phyloP scores from a whole-genome alignment of 2,329 filamentous ascomycete genomes.

The Claviceps quebecensis region DNA sequence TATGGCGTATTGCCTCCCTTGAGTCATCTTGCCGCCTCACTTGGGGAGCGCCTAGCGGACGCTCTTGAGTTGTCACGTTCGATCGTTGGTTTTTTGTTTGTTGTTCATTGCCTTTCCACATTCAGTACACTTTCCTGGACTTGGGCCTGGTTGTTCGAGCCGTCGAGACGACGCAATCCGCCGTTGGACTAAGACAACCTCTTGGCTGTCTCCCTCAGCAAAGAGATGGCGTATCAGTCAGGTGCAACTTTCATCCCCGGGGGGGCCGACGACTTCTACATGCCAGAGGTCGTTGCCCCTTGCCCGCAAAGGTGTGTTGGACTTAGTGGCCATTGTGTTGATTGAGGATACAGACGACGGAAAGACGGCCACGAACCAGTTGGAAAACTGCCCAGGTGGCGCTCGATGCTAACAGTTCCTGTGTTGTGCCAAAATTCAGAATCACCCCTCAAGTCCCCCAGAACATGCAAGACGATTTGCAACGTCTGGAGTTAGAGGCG shows the following conservation, averaged over 20 bases:
- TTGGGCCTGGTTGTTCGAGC: not conserved
- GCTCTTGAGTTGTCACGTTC: no score
- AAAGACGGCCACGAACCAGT: not conserved
- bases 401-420: constrained; percentile 23
- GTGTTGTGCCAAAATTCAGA: constrained; percentile 32
- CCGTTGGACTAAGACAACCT: not conserved
- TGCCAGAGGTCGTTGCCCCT: constrained; percentile 45
- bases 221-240: constrained; percentile 19
- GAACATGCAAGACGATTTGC: constrained; percentile 90
- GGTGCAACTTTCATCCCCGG: constrained; percentile 46
- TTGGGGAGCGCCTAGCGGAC: no score
- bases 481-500: constrained; percentile 76
- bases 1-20: no score
- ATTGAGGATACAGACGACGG: not conserved
- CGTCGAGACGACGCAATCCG: not conserved
- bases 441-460: constrained; percentile 91
- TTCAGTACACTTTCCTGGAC: not conserved
- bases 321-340: not conserved
- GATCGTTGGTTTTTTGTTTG: no score
- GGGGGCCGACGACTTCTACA: constrained; percentile 44
- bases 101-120: no score
- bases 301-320: constrained; percentile 39
- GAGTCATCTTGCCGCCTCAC: no score
- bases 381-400: constrained; percentile 12
- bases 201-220: constrained; percentile 9